These are phyloP conservation scores for Basidiobolus meristosporus DNA, from an alignment of 371 early-diverging fungal species.

Conservation along the genomic window DNA sequence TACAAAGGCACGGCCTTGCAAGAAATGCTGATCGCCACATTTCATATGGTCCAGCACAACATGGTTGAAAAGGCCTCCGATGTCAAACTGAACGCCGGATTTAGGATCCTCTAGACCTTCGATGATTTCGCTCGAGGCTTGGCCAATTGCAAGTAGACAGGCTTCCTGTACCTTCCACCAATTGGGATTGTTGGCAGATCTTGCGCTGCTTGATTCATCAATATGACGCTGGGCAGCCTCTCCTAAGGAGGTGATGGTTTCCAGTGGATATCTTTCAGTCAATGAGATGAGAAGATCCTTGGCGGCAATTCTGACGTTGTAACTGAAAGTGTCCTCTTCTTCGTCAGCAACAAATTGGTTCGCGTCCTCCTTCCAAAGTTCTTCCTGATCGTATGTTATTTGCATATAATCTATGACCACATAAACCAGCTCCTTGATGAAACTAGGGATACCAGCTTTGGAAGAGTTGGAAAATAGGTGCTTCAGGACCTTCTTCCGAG, in stretches of 20 bases:
- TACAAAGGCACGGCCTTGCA: conserved; percentile 75
- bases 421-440: not conserved
- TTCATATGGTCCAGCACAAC: not conserved
- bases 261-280: not conserved
- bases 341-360: not conserved
- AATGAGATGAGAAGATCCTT: not conserved
- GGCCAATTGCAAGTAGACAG: conserved; percentile 50
- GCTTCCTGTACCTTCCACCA: conserved; percentile 80
- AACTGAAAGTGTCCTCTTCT: not conserved
- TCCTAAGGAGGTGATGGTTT: not conserved
- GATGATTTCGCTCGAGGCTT: conserved; percentile 30
- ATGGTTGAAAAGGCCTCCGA: not conserved
- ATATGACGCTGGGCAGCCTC: not conserved
- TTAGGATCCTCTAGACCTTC: conserved; percentile 22
- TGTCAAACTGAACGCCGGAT: conserved; percentile 18
- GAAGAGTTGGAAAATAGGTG: not conserved
- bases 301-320: not conserved
- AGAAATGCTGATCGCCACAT: conserved; percentile 12
- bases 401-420: not conserved
- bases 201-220: not conserved
- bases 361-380: not conserved
- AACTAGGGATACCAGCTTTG: not conserved
- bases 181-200: not conserved
- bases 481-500: conserved; percentile 21
- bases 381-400: not conserved